Conservation (phyloP, 2,329 filamentous ascomycete genomes). For the Ceratocystis cacaofunesta region DNA sequence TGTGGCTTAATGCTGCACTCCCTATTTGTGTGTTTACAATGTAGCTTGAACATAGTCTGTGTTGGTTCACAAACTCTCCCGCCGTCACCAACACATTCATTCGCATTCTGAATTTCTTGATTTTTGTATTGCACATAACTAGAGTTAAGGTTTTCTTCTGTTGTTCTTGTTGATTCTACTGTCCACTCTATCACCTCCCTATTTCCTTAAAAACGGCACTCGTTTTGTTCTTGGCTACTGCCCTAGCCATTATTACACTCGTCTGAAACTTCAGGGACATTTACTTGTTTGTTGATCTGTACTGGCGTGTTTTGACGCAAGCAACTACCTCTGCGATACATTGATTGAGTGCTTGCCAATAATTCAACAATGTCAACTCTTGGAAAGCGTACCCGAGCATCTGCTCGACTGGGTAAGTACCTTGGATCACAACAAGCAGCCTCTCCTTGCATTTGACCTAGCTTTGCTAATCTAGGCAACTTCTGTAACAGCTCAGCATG, state of each 20-base stretch:
- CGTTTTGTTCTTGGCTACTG: background rate
- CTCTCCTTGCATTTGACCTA: background rate
- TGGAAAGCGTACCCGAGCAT: conserved; percentile 15
- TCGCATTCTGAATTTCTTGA: background rate
- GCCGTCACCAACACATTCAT: conserved; percentile 1
- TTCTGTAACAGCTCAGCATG: background rate
- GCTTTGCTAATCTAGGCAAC: background rate
- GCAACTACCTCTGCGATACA: conserved; percentile 1
- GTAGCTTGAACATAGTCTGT: background rate
- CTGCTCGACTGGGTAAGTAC: conserved; percentile 16
- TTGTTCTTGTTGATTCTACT: background rate
- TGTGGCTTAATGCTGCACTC: background rate
- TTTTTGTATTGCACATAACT: background rate
- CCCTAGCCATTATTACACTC: conserved; percentile 1
- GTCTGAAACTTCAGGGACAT: background rate
- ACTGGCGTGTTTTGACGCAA: background rate
- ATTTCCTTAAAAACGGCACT: background rate
- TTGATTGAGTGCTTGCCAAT: conserved; percentile 1
- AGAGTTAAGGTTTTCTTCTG: background rate
- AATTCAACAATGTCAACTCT: conserved; percentile 10
- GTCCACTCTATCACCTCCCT: background rate
- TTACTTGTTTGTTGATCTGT: background rate
- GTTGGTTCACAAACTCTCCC: background rate
- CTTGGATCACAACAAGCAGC: background rate
- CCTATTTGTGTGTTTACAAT: background rate